Evolutionary conservation across 1,139 yeast genomes (phyloP).

Genomic region (Saccharomycopsis hybrid): DNA sequence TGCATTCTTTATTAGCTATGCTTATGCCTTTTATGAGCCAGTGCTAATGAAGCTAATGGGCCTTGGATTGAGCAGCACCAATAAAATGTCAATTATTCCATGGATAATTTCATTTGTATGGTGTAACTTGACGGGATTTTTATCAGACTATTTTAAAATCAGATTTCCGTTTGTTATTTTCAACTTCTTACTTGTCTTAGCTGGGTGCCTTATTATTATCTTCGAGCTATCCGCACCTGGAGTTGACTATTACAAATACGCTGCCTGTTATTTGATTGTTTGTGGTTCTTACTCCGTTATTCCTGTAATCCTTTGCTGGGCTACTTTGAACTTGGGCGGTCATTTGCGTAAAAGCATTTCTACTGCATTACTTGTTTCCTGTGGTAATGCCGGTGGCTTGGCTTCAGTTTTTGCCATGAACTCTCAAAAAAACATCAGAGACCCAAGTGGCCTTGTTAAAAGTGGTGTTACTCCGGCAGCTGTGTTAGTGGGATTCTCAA

Average conservation of each 20-base stretch:
- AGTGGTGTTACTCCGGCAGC: constrained; percentile 40
- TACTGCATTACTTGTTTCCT: constrained; percentile 65
- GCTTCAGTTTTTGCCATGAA: constrained; percentile 58
- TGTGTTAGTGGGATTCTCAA: constrained; percentile 34
- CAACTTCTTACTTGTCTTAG: constrained; percentile 39
- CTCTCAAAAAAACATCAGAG: constrained; percentile 51
- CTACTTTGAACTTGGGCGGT: constrained; percentile 57
- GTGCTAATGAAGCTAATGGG: constrained; percentile 52
- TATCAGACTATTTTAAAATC: constrained; percentile 42
- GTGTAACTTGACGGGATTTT: constrained; percentile 40
- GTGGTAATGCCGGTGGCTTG: constrained; percentile 73
- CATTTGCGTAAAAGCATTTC: constrained; percentile 61
- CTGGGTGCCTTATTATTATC: constrained; percentile 49
- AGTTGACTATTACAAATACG: constrained; percentile 44
- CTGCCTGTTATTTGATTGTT: constrained; percentile 57
- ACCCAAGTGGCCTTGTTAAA: constrained; percentile 48
- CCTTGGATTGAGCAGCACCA: constrained; percentile 54
- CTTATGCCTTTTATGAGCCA: constrained; percentile 67
- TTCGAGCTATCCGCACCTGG: constrained; percentile 31
- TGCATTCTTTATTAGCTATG: constrained; percentile 59
- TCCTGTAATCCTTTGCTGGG: constrained; percentile 69
- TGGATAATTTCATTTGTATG: constrained; percentile 52
- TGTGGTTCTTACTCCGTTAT: constrained; percentile 57
- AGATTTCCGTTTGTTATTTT: constrained; percentile 45
- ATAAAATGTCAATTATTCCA: constrained; percentile 64